Conservation (phyloP, 495 filamentous ascomycete species). For the Halenospora varia region DNA sequence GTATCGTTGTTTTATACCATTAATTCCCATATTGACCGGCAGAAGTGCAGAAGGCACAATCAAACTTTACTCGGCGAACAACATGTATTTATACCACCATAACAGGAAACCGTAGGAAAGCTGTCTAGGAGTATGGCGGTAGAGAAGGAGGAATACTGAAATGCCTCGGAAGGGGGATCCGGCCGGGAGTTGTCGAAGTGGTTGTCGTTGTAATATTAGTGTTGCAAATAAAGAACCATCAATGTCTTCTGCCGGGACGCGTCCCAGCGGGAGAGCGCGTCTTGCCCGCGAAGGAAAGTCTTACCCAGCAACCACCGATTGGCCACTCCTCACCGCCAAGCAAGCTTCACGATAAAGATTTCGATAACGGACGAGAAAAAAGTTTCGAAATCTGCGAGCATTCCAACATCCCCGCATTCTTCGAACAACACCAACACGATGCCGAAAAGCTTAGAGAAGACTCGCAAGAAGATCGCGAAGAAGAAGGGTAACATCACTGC, state of each 20-base stretch:
- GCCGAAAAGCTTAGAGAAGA: slow-evolving; percentile 72
- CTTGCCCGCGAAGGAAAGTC: too few relatives aligned
- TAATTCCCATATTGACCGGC: slow-evolving; percentile 26
- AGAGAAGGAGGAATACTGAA: not conserved
- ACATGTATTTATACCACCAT: slow-evolving; percentile 20
- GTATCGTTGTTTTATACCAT: slow-evolving; percentile 17
- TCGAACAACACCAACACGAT: slow-evolving; percentile 28
- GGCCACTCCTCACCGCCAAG: not conserved
- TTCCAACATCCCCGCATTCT: too few relatives aligned
- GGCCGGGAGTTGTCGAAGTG: not conserved
- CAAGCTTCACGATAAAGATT: slow-evolving; percentile 3
- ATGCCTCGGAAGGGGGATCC: not conserved
- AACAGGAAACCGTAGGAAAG: not conserved
- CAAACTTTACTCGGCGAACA: slow-evolving; percentile 10
- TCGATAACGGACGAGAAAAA: slow-evolving; percentile 1
- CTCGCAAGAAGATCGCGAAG: slow-evolving; percentile 80
- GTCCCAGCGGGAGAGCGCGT: not conserved
- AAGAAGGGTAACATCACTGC: slow-evolving; percentile 61
- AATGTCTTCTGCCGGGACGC: not conserved
- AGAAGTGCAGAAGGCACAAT: slow-evolving; percentile 11
- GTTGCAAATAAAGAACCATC: not conserved
- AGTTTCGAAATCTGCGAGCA: not conserved
- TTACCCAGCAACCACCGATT: slow-evolving; percentile 1
- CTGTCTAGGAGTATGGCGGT: slow-evolving; percentile 8
- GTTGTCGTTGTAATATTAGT: not conserved